Evolutionary conservation across 495 filamentous ascomycete genomes (phyloP).

Genomic region (Staphylotrichum longicolle): DNA sequence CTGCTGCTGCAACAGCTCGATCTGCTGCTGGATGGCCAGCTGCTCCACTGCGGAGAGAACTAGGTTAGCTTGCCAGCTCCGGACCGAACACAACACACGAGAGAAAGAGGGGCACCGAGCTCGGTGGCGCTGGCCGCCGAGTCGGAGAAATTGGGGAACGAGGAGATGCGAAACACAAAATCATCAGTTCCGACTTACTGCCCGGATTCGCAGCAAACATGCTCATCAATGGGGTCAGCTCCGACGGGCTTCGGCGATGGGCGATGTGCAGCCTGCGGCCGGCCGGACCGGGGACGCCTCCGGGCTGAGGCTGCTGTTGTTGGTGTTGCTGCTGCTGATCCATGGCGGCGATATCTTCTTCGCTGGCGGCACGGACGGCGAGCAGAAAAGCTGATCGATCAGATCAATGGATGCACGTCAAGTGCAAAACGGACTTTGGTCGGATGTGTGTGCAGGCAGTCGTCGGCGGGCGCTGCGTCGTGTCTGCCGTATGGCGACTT

Average conservation of each 20-base stretch:
- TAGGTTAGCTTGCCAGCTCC: constrained; percentile 29
- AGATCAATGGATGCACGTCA: constrained; percentile 44
- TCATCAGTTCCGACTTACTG: constrained; percentile 44
- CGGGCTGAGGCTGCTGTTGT: constrained; percentile 50
- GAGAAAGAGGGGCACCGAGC: too few relatives aligned
- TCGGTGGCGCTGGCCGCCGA: too few relatives aligned
- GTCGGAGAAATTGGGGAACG: neutral
- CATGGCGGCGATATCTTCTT: constrained; percentile 52
- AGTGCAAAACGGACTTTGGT: constrained; percentile 42
- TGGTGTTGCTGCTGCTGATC: constrained; percentile 68
- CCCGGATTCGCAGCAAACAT: constrained; percentile 58
- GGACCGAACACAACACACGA: too few relatives aligned
- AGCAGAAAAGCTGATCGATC: constrained; percentile 11
- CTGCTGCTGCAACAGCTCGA: constrained; percentile 95
- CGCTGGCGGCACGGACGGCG: constrained; percentile 22
- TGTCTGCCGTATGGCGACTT: constrained; percentile 4
- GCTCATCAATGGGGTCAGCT: constrained; percentile 98
- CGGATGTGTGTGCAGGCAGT: constrained; percentile 20
- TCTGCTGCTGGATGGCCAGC: constrained; percentile 97
- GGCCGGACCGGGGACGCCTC: constrained; percentile 73
- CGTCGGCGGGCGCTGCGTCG: constrained; percentile 14
- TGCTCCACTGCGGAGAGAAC: constrained; percentile 74
- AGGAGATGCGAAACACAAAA: constrained; percentile 7
- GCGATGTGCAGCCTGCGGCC: constrained; percentile 96
- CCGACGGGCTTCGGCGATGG: constrained; percentile 94